These are phyloP conservation scores for Leptodermis oblonga DNA, from an alignment of 257 asterid genomes.

Conservation along the genomic window DNA sequence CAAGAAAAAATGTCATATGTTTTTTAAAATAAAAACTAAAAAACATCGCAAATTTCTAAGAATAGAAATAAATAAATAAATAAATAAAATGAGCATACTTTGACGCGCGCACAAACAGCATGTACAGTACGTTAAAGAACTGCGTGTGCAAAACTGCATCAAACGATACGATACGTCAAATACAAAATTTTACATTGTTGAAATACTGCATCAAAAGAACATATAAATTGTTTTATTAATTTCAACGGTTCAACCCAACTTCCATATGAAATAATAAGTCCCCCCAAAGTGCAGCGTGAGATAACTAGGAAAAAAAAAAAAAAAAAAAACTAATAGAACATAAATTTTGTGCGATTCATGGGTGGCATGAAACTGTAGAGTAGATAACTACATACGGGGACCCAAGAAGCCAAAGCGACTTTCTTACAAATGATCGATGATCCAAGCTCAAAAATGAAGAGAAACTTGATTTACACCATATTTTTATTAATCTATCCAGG, in stretches of 20 bases:
- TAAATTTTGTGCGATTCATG: background rate
- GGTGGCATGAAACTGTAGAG: background rate
- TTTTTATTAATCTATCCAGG: conserved; percentile 22
- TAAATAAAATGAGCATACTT: too few species aligned
- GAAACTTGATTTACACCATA: conserved; percentile 1
- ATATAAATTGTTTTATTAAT: background rate
- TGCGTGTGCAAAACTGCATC: too few species aligned
- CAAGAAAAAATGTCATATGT: too few species aligned
- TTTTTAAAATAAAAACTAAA: too few species aligned
- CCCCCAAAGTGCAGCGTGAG: background rate
- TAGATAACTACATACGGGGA: background rate
- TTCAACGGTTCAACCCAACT: background rate
- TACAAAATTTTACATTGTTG: too few species aligned
- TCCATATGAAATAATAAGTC: background rate
- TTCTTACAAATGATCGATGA: background rate
- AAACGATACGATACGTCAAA: too few species aligned
- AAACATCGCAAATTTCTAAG: too few species aligned
- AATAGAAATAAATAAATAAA: too few species aligned
- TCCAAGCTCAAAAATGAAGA: background rate
- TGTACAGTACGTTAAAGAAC: too few species aligned
- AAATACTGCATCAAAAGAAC: background rate
- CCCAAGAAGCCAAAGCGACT: background rate
- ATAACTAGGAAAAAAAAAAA: too few species aligned
- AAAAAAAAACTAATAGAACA: background rate
- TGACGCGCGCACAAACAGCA: too few species aligned